phyloP scores from a whole-genome alignment of 176 grass and related monocot species.

The Ensete glaucum region DNA sequence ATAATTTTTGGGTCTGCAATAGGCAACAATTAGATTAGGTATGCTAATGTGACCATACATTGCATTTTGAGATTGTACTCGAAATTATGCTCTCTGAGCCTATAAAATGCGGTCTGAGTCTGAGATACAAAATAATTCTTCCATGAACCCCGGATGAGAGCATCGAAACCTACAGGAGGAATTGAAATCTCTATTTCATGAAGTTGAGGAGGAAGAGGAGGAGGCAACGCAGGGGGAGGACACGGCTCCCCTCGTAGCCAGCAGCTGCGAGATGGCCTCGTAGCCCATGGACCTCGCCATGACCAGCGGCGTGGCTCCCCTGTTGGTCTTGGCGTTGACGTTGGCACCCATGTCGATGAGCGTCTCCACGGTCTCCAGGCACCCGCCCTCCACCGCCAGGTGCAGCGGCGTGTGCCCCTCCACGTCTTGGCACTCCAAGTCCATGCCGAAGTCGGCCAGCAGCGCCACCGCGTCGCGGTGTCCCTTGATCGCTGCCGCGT shows the following conservation, averaged over 20 bases:
- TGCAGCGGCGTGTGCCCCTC: constrained; percentile 78
- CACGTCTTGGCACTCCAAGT: constrained; percentile 61
- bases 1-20: no score
- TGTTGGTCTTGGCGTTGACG: constrained; percentile 50
- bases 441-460: constrained; percentile 59
- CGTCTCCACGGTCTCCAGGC: constrained; percentile 53
- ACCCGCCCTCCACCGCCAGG: constrained; percentile 67
- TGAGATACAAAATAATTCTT: no score
- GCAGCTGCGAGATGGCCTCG: constrained; percentile 46
- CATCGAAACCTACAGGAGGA: not conserved
- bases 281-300: constrained; percentile 58
- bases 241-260: constrained; percentile 34
- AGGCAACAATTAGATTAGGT: no score
- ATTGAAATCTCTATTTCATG: constrained; percentile 26
- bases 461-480: constrained; percentile 56
- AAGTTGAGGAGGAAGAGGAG: constrained; percentile 55
- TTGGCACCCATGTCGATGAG: constrained; percentile 66
- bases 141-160: no score
- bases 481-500: constrained; percentile 73
- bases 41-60: no score
- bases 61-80: no score
- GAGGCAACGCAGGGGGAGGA: constrained; percentile 35
- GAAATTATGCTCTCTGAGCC: no score
- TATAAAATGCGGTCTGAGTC: no score
- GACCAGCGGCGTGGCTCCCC: constrained; percentile 55